Conservation (phyloP, 225 moss, liverwort and hornwort species). For the Physcomitrium patens region DNA sequence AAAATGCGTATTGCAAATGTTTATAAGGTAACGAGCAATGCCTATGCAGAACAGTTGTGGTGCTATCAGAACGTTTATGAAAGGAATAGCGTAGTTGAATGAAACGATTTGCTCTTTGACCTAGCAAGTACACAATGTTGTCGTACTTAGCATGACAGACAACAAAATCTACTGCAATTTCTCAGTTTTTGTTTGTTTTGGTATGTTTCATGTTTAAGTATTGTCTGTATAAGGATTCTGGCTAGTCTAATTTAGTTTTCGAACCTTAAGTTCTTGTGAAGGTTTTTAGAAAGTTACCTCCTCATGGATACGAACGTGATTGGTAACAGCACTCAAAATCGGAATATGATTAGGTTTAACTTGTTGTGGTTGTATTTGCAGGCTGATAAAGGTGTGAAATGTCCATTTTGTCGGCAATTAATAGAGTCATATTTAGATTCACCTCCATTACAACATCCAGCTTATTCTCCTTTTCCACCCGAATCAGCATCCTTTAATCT, state of each 20-base stretch:
- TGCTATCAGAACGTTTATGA: slow-evolving; percentile 6
- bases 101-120: not conserved
- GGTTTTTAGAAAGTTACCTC: not conserved
- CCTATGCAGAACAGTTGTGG: not conserved
- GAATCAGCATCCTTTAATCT: slow-evolving; percentile 47
- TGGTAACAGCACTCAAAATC: not conserved
- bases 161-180: not conserved
- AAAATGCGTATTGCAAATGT: slow-evolving; percentile 56
- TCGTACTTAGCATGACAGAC: not conserved
- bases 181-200: not conserved
- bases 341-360: slow-evolving; percentile 5
- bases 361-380: slow-evolving; percentile 37
- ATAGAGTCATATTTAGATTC: slow-evolving; percentile 45
- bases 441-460: slow-evolving; percentile 40
- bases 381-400: slow-evolving; percentile 53
- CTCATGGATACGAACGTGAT: slow-evolving; percentile 4
- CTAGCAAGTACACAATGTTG: not conserved
- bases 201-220: not conserved
- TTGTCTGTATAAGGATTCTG: not conserved
- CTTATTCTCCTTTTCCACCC: slow-evolving; percentile 39
- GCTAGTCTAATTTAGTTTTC: not conserved
- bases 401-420: slow-evolving; percentile 55
- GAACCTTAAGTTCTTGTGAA: slow-evolving; percentile 8
- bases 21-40: slow-evolving; percentile 40
- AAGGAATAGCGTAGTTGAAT: not conserved